These are phyloP conservation scores for Priceomyces fermenticarens DNA, from an alignment of 805 yeast genomes.

Conservation along the genomic window DNA sequence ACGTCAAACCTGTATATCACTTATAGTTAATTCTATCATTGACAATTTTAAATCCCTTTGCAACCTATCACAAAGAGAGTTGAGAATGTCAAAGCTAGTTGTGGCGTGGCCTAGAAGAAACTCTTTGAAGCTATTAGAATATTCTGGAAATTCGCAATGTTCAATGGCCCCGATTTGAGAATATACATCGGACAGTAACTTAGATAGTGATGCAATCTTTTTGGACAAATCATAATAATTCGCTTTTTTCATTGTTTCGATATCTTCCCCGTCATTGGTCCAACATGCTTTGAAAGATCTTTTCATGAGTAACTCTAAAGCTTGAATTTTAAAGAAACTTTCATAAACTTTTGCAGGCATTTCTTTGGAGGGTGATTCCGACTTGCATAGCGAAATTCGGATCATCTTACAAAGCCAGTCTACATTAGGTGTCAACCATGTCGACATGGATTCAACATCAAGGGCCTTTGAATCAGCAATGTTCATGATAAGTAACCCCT, in stretches of 20 bases:
- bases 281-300: neutral
- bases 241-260: slow-evolving; percentile 3
- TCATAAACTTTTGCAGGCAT: slow-evolving; percentile 2
- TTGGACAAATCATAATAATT: slow-evolving; percentile 7
- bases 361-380: neutral
- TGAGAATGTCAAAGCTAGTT: slow-evolving; percentile 20
- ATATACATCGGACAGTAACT: slow-evolving; percentile 16
- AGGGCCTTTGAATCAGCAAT: too few species aligned
- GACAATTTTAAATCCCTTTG: slow-evolving; percentile 14
- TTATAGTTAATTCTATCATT: neutral
- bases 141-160: slow-evolving; percentile 6
- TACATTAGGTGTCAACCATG: neutral
- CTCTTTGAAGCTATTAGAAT: slow-evolving; percentile 12
- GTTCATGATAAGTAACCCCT: neutral
- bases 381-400: neutral
- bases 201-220: slow-evolving; percentile 9
- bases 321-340: slow-evolving; percentile 15
- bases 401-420: slow-evolving; percentile 1
- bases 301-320: slow-evolving; percentile 8
- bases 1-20: too few species aligned
- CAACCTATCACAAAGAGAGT: slow-evolving; percentile 16
- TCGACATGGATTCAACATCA: neutral
- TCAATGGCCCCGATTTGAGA: slow-evolving; percentile 17
- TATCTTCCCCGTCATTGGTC: neutral
- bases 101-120: slow-evolving; percentile 19